Evolutionary conservation across 2,329 filamentous ascomycete species (phyloP), one percentile per base, ranked within the genome.

Genomic region (Ceratocystiopsis minuta): DNA sequence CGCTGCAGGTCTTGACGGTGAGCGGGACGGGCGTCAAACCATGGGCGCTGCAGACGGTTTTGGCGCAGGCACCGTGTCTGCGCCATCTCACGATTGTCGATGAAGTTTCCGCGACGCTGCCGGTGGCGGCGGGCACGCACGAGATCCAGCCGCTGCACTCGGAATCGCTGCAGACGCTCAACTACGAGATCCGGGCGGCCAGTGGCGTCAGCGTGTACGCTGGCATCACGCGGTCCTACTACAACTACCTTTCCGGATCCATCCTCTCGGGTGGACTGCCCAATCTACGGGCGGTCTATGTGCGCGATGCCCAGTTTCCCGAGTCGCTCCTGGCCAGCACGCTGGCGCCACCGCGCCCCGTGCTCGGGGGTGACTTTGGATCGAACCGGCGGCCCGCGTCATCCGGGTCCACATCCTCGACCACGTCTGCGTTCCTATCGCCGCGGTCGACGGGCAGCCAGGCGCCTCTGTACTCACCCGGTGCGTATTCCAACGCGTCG

Each of bases 191-290:
- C 55, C 79, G 74, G 12, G 68, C 75, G 3, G 64, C 65, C 11
- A 61, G 72, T 0, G 57, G 64, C 4, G 62, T 72, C 0, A 72
- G 75, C 17, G 67, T 76, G 12, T 80, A 47, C 46, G 61, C 66
- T 10, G 65, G 60, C 46, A 62, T 69, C 18, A 69, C 69, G 0
- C 59, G 64, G 11, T 70, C 69, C 16, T 92, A 94, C 62, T 93
- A 95, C 59, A 72, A 75, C 46, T 94, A 94, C 58, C 72, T 96
- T 16, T 78, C 84, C 20, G 72, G 72, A n/a, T 93, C 84, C 0
- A 72, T 96, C 31, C 73, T 90, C 46, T 71, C 75, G 15, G 80
- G 79, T 47, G 72, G 75, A 9, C 68, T 96, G 9, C 85, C 86
- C 1, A 72, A 70, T 33, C 67, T 96, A 10, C 69, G 69, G 33